Evolutionary conservation across 768 basidiomycete species (phyloP).

Genomic region (Termitomyces sp.): DNA sequence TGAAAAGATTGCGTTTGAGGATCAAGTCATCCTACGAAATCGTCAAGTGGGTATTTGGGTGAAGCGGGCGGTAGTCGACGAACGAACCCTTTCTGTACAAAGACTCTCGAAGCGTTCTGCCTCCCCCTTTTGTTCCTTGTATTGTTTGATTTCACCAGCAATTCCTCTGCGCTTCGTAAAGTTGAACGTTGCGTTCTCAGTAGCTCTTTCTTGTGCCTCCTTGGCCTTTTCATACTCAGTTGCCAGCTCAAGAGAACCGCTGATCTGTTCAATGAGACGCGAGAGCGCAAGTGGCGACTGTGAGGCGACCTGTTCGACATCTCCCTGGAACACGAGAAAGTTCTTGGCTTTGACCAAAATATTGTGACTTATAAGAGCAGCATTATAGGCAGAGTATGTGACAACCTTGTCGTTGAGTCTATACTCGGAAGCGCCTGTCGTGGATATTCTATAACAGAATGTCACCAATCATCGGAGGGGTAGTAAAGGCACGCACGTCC

Average conservation of each 20-base stretch:
- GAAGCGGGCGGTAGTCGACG: slow-evolving; percentile 15
- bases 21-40: slow-evolving; percentile 68
- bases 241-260: slow-evolving; percentile 87
- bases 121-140: slow-evolving; percentile 94
- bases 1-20: slow-evolving; percentile 78
- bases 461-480: slow-evolving; percentile 1
- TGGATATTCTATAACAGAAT: slow-evolving; percentile 64
- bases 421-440: slow-evolving; percentile 86
- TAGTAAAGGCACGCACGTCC: slow-evolving; percentile 61
- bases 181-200: slow-evolving; percentile 91
- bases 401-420: slow-evolving; percentile 76
- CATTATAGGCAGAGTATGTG: slow-evolving; percentile 85
- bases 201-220: slow-evolving; percentile 81
- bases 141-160: slow-evolving; percentile 92
- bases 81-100: slow-evolving; percentile 69
- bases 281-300: slow-evolving; percentile 90
- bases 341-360: slow-evolving; percentile 99
- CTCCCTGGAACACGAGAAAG: slow-evolving; percentile 98
- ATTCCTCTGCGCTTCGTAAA: slow-evolving; percentile 93
- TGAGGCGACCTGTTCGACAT: slow-evolving; percentile 95
- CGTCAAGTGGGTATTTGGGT: not conserved
- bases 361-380: slow-evolving; percentile 82
- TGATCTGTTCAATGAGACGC: slow-evolving; percentile 91
- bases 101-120: slow-evolving; percentile 83
- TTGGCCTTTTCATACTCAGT: slow-evolving; percentile 87